Base-by-base conservation (phyloP, 495 filamentous ascomycete genomes). In the Annulohypoxylon stygium region DNA sequence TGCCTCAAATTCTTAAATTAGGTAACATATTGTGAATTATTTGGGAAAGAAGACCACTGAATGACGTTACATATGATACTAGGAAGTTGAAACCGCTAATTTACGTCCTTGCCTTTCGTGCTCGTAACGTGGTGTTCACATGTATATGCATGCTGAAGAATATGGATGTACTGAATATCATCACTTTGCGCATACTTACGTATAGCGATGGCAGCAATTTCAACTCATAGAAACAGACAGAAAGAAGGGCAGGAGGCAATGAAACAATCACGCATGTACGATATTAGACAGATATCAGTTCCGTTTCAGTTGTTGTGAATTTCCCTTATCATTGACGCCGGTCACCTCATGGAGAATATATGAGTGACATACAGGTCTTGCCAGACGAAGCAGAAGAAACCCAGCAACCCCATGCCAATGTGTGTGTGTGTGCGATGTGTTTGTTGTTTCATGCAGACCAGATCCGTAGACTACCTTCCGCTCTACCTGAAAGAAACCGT, bases 281-380 rank as follows among this genome's bases (percentile, higher is more conserved):
- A 23, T 23, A 23, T 23, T 23, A 43, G 50, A 20, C 18, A 43
- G 47, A 30, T 36, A 7, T 41, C 33, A 41, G 12, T 16, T 7
- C 51, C 30, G 11, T 47, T 66, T 60, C 20, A 37, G 61, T 70
- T 36, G 58, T 70, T 65, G 66, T 59, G 54, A 73, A 74, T 74
- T 75, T 55, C 70, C 80, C 60, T 73, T 84, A 84, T 82, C 82
- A 83, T 80, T 84, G 84, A 78, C 77, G 77, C 77, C 77, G 67
- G 75, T 78, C 77, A 79, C 76, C 77, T 76, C 77, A 69, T 73
- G 57, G 63, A 72, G 74, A 70, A 50, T 78, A 80, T 80, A 75
- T 76, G 79, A 80, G 81, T 84, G 82, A 85, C 82, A 81, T 80
- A 84, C 79, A 84, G 83, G 82, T 81, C 83, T 83, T 83, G 83